Evolutionary conservation across 352 stramenopile species (phyloP).

Genomic region (Pilasporangium apinafurcum): DNA sequence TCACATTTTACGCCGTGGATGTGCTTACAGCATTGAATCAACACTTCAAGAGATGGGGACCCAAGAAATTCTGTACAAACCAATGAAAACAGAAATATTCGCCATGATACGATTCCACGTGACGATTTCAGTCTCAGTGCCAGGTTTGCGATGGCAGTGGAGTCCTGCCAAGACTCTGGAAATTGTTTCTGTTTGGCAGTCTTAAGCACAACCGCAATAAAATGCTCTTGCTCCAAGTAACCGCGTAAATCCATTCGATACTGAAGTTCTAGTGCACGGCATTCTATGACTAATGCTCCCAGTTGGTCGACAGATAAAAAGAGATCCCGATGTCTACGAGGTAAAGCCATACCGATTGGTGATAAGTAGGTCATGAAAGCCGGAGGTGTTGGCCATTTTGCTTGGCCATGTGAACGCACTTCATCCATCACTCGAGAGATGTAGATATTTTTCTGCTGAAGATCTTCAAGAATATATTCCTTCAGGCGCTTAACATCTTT

Average conservation of each 20-base stretch:
- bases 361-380: background rate
- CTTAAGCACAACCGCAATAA: conserved; percentile 29
- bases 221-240: conserved; percentile 20
- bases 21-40: too few relatives aligned
- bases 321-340: conserved; percentile 1
- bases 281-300: background rate
- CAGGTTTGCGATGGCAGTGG: conserved; percentile 21
- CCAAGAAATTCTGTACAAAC: conserved; percentile 26
- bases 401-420: conserved; percentile 4
- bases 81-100: conserved; percentile 29
- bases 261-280: background rate
- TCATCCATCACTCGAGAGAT: conserved; percentile 16
- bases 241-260: background rate
- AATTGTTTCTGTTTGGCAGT: conserved; percentile 20
- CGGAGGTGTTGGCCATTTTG: conserved; percentile 14
- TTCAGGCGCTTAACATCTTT: conserved; percentile 12
- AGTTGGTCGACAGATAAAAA: conserved; percentile 9
- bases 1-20: background rate
- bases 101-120: conserved; percentile 18
- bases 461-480: conserved; percentile 17
- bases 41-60: conserved; percentile 18
- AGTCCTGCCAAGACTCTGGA: conserved; percentile 24
- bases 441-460: conserved; percentile 20
- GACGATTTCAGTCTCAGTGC: conserved; percentile 12
- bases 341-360: conserved; percentile 2